A percentile compares a stretch with the other conserved stretches of the same genome.
phyloP scores from a whole-genome alignment of 2,329 filamentous ascomycete species.

The Pseudonectria buxi region DNA sequence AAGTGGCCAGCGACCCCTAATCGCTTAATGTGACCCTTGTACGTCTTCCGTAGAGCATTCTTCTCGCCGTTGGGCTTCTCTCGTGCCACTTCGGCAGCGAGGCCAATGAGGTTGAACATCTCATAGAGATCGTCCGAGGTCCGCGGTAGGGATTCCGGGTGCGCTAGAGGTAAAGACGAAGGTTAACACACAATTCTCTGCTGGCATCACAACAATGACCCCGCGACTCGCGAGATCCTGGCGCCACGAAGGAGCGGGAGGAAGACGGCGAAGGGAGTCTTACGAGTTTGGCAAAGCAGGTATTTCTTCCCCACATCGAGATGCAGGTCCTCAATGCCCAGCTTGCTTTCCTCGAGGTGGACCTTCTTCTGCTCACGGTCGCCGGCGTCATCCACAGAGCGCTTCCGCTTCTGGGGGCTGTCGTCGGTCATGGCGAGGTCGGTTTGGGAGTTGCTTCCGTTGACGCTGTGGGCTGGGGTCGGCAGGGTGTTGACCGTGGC shows the following conservation, averaged over 20 bases:
- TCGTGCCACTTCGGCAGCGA: conserved; percentile 56
- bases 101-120: conserved; percentile 47
- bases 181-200: conserved; percentile 38
- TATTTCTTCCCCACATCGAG: conserved; percentile 61
- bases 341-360: conserved; percentile 53
- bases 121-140: conserved; percentile 53
- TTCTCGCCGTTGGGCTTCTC: conserved; percentile 60
- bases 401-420: conserved; percentile 56
- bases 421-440: conserved; percentile 44
- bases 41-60: conserved; percentile 60
- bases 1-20: conserved; percentile 56
- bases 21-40: conserved; percentile 62
- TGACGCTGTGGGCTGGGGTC: conserved; percentile 57
- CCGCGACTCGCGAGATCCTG: conserved; percentile 20
- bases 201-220: conserved; percentile 14
- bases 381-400: conserved; percentile 48
- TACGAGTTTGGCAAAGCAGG: conserved; percentile 60
- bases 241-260: conserved; percentile 20
- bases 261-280: conserved; percentile 45
- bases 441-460: conserved; percentile 42
- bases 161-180: conserved; percentile 35
- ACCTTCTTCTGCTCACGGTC: conserved; percentile 55
- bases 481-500: conserved; percentile 49
- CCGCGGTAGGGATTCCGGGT: conserved; percentile 41
- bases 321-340: conserved; percentile 58